Percentiles rank a stretch among this genome's conserved stretches.
Conservation (phyloP, 805 yeast species). For the Myxozyma nipponensis region DNA sequence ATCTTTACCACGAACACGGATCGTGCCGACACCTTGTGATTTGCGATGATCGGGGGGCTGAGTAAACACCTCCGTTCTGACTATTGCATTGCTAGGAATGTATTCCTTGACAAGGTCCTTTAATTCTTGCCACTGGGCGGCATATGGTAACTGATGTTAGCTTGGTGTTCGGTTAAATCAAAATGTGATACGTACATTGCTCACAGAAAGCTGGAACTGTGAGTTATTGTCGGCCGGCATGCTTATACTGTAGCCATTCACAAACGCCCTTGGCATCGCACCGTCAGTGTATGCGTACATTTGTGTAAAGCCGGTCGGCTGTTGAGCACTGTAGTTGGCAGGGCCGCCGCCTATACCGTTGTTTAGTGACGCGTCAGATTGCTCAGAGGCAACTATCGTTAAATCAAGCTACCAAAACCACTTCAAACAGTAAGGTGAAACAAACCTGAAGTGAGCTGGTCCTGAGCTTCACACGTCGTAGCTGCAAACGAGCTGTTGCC, state of each 20-base stretch:
- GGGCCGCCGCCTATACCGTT: too few relatives aligned
- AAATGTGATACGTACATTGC: slow-evolving; percentile 3
- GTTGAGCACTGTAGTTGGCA: too few relatives aligned
- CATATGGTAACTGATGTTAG: slow-evolving; percentile 26
- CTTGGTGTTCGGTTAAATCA: not conserved
- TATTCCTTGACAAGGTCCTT: slow-evolving; percentile 27
- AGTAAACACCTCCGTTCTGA: slow-evolving; percentile 23
- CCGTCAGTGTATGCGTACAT: too few relatives aligned
- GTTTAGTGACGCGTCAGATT: too few relatives aligned
- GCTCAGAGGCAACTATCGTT: too few relatives aligned
- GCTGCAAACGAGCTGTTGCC: too few relatives aligned
- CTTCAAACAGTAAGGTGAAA: too few relatives aligned
- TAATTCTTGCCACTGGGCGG: slow-evolving; percentile 29
- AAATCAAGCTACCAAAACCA: too few relatives aligned
- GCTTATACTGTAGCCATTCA: not conserved
- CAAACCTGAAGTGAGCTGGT: too few relatives aligned
- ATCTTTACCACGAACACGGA: slow-evolving; percentile 25
- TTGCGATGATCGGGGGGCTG: slow-evolving; percentile 9
- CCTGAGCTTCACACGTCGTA: too few relatives aligned
- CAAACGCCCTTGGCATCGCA: not conserved
- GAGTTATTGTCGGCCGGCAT: not conserved
- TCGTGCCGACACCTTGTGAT: slow-evolving; percentile 24
- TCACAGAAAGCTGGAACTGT: slow-evolving; percentile 8
- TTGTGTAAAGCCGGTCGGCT: too few relatives aligned
- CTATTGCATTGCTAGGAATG: slow-evolving; percentile 17